phyloP scores from a whole-genome alignment of 768 basidiomycete genomes.

The Collybia mongolica region DNA sequence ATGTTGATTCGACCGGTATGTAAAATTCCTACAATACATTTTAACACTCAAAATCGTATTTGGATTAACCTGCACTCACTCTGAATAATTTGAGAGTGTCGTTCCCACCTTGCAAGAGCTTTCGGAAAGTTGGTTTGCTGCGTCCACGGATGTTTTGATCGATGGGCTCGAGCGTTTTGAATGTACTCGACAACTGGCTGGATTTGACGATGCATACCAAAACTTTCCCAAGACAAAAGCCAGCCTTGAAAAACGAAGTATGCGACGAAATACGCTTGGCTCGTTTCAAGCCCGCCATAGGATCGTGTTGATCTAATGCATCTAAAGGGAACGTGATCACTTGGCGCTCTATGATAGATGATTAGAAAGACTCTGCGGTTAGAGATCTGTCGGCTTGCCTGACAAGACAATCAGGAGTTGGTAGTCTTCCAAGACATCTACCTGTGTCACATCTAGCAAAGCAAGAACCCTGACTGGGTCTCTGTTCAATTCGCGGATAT shows the following conservation, averaged over 20 bases:
- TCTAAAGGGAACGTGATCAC: constrained; percentile 97
- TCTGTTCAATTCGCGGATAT: constrained; percentile 70
- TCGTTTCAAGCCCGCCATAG: constrained; percentile 86
- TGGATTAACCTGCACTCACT: constrained; percentile 40
- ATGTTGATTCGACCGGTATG: constrained; percentile 95
- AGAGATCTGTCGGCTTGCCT: constrained; percentile 45
- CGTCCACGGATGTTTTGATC: constrained; percentile 81
- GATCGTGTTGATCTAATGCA: constrained; percentile 86
- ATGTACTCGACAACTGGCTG: constrained; percentile 91
- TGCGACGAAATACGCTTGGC: constrained; percentile 95
- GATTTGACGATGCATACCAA: constrained; percentile 98
- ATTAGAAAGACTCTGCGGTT: constrained; percentile 1
- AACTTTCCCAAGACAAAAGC: constrained; percentile 85
- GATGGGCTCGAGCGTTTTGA: constrained; percentile 96
- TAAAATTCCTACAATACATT: constrained; percentile 83
- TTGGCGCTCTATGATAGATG: constrained; percentile 67
- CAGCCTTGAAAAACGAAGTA: constrained; percentile 97
- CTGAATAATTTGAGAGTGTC: constrained; percentile 92
- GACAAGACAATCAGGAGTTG: constrained; percentile 97
- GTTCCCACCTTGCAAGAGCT: constrained; percentile 90
- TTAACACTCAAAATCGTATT: not conserved
- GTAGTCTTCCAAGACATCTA: constrained; percentile 95
- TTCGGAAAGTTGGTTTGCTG: constrained; percentile 90
- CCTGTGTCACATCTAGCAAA: constrained; percentile 86
- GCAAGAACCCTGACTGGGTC: constrained; percentile 91